phyloP scores from a whole-genome alignment of 352 stramenopile species.

The Aphanomyces euteiches region DNA sequence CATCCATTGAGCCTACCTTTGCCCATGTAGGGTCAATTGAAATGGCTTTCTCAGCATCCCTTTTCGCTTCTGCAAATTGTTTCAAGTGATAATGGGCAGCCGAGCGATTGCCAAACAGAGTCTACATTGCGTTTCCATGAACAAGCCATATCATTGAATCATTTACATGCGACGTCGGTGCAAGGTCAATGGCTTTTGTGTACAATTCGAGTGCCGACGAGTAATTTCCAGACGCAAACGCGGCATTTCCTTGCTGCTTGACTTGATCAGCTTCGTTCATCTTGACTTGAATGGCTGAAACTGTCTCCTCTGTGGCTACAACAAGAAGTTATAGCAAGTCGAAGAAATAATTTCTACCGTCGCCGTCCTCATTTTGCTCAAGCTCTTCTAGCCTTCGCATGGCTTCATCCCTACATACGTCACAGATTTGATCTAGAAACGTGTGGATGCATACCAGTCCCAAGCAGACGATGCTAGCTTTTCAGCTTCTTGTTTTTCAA shows the following conservation, averaged over 20 bases:
- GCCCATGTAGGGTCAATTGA: conserved; percentile 64
- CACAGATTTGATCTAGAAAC: background rate
- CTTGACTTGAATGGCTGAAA: background rate
- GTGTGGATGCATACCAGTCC: conserved; percentile 45
- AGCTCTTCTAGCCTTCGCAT: conserved; percentile 85
- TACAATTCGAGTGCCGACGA: conserved; percentile 77
- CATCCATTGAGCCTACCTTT: conserved; percentile 41
- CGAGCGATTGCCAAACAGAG: conserved; percentile 78
- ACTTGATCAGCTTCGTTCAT: conserved; percentile 29
- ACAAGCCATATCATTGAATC: background rate
- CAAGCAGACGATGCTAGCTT: conserved; percentile 60
- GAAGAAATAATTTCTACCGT: too few species aligned
- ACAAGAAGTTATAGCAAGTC: too few species aligned
- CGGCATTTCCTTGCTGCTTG: conserved; percentile 74
- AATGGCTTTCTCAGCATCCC: conserved; percentile 60
- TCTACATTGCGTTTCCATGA: conserved; percentile 38
- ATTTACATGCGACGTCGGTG: conserved; percentile 66
- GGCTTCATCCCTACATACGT: conserved; percentile 51
- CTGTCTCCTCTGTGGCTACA: too few species aligned
- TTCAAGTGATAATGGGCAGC: conserved; percentile 70
- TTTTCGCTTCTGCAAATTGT: conserved; percentile 46
- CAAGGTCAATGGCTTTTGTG: conserved; percentile 77
- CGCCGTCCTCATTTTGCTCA: conserved; percentile 54
- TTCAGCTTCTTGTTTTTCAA: conserved; percentile 72
- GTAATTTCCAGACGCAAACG: conserved; percentile 75